Percentiles rank a stretch among this genome's conserved stretches.
Conservation (phyloP, 1,284 basidiomycete genomes). For the Puccinia triticina region DNA sequence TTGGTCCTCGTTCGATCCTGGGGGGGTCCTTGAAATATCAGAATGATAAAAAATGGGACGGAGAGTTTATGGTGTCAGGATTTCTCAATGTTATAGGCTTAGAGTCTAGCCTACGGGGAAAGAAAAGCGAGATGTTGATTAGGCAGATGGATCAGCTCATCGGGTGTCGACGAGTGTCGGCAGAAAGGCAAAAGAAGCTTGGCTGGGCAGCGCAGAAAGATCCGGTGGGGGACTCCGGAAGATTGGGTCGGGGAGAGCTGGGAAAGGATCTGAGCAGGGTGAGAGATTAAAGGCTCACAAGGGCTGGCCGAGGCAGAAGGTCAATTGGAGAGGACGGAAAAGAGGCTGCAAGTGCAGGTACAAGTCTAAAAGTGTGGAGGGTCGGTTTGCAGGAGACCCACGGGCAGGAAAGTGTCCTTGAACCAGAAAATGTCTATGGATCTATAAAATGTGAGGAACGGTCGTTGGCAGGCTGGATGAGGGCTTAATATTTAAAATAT, state of each 20-base stretch:
- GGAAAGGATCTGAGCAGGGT: not conserved
- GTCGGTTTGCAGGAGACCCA: not conserved
- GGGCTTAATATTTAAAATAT: too few relatives aligned
- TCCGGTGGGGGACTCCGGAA: not conserved
- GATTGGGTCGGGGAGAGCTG: not conserved
- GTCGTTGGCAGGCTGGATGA: too few relatives aligned
- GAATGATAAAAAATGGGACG: not conserved
- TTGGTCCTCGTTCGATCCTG: not conserved
- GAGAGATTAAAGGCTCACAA: not conserved
- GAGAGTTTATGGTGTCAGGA: conserved; percentile 19
- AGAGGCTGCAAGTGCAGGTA: not conserved
- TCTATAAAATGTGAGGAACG: too few relatives aligned
- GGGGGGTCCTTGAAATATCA: not conserved
- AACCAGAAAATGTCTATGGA: too few relatives aligned
- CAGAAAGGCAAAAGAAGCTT: not conserved
- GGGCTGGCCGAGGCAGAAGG: not conserved
- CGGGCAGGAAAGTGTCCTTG: not conserved
- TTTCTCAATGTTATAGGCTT: too few relatives aligned
- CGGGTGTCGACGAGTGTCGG: too few relatives aligned
- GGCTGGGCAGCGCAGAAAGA: not conserved
- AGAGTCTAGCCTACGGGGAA: not conserved
- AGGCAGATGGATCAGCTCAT: not conserved
- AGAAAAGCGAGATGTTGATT: not conserved
- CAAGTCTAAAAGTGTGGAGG: too few relatives aligned
- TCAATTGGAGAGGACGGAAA: not conserved